These are phyloP conservation scores for Elongisporangium senticosum DNA, from an alignment of 352 stramenopile genomes.

Conservation along the genomic window DNA sequence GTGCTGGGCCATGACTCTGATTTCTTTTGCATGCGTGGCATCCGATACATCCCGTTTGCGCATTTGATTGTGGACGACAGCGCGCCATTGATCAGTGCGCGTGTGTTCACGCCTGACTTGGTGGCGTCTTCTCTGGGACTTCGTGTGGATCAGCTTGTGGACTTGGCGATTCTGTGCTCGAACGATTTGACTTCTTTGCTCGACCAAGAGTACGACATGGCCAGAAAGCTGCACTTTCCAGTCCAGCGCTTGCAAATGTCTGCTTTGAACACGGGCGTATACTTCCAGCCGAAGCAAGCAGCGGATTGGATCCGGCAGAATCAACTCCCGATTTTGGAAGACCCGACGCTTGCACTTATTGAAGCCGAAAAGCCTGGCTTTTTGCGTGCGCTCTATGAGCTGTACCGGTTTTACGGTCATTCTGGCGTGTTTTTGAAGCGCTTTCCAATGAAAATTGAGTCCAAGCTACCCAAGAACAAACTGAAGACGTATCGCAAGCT, in stretches of 20 bases:
- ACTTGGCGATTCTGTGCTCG: constrained; percentile 78
- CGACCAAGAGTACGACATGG: constrained; percentile 59
- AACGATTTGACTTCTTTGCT: constrained; percentile 84
- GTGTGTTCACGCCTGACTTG: constrained; percentile 67
- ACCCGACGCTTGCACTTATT: constrained; percentile 43
- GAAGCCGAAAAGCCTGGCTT: constrained; percentile 36
- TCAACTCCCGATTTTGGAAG: constrained; percentile 51
- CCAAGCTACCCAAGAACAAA: constrained; percentile 26
- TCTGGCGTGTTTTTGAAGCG: constrained; percentile 31
- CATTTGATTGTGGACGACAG: constrained; percentile 28
- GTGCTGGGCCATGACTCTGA: constrained; percentile 85
- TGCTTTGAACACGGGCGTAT: constrained; percentile 20
- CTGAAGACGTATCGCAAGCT: constrained; percentile 52
- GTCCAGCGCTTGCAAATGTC: constrained; percentile 27
- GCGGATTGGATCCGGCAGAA: constrained; percentile 42
- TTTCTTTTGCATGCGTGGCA: constrained; percentile 80
- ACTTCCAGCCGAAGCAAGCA: constrained; percentile 23
- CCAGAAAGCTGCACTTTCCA: constrained; percentile 44
- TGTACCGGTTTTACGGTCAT: constrained; percentile 80
- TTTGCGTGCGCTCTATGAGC: constrained; percentile 48
- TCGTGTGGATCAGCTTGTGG: constrained; percentile 62
- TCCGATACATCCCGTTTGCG: constrained; percentile 77
- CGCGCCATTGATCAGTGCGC: constrained; percentile 32
- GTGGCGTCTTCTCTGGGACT: constrained; percentile 62
- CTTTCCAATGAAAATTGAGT: constrained; percentile 35